These are phyloP conservation scores for Blastocystis sp. DNA, from an alignment of 352 stramenopile genomes.

Conservation along the genomic window DNA sequence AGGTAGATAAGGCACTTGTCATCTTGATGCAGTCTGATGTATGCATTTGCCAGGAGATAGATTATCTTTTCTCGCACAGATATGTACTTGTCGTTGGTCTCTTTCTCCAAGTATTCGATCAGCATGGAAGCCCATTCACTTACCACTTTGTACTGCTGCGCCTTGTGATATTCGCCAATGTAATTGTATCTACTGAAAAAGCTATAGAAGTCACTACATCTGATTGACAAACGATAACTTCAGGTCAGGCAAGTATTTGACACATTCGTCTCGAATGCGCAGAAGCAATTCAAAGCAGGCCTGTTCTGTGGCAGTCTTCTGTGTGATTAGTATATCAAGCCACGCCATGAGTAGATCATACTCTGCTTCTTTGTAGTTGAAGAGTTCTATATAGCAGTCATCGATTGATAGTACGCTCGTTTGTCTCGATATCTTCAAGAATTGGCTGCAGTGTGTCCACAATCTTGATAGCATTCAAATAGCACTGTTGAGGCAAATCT, in stretches of 20 bases:
- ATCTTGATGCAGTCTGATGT: background rate
- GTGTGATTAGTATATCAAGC: background rate
- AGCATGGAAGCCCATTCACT: background rate
- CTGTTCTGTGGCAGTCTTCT: background rate
- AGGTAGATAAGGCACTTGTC: slow-evolving; percentile 24
- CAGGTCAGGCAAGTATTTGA: slow-evolving; percentile 22
- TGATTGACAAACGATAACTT: slow-evolving; percentile 1
- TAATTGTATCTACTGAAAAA: slow-evolving; percentile 5
- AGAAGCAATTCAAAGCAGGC: background rate
- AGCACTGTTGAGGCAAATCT: background rate
- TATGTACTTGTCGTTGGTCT: background rate
- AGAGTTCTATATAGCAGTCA: background rate
- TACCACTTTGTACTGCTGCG: background rate
- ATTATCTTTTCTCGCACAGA: background rate
- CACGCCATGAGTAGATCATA: slow-evolving; percentile 43
- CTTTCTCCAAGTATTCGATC: slow-evolving; percentile 2
- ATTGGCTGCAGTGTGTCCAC: background rate
- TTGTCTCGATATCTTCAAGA: background rate
- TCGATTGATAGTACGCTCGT: background rate
- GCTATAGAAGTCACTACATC: background rate
- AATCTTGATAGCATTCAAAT: background rate
- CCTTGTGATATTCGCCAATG: background rate
- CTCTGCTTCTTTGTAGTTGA: slow-evolving; percentile 31
- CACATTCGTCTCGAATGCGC: background rate
- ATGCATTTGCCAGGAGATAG: slow-evolving; percentile 7